Evolutionary conservation across 2,329 filamentous ascomycete species (phyloP).

Genomic region (Arachnopeziza araneosa): DNA sequence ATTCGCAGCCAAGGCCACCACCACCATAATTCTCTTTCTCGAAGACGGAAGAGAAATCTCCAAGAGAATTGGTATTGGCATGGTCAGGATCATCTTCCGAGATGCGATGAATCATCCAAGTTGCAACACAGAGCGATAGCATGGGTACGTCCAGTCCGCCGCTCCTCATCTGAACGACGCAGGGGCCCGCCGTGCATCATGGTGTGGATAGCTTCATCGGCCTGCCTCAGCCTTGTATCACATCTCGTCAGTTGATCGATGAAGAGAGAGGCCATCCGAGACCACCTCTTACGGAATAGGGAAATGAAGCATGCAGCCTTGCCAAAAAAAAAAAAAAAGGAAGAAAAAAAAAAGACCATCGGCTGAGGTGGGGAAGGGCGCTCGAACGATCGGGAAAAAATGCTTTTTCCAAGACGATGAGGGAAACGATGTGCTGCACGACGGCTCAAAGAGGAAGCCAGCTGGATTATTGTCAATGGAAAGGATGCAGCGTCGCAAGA

Average conservation of each 20-base stretch:
- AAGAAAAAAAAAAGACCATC: too few species aligned
- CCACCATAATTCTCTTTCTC: neutral
- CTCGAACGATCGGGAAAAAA: neutral
- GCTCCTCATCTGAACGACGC: neutral
- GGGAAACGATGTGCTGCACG: neutral
- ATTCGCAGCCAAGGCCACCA: neutral
- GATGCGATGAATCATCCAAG: neutral
- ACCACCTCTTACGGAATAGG: neutral
- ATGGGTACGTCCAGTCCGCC: too few species aligned
- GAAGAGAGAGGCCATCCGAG: neutral
- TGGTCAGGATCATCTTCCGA: neutral
- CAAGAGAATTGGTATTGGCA: neutral
- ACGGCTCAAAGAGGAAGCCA: neutral
- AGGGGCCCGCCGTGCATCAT: neutral
- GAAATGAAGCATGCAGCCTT: neutral
- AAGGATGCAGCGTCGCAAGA: neutral
- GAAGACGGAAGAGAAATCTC: neutral
- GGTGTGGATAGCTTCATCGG: neutral
- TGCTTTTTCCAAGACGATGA: neutral
- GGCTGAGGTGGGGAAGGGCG: too few species aligned
- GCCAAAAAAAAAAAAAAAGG: too few species aligned
- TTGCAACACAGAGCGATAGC: too few species aligned
- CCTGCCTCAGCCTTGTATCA: neutral
- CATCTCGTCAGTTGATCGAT: neutral
- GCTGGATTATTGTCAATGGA: too few species aligned